These are phyloP conservation scores for Aureobasidium sp. DNA, from an alignment of 2,329 filamentous ascomycete genomes.

Conservation along the genomic window DNA sequence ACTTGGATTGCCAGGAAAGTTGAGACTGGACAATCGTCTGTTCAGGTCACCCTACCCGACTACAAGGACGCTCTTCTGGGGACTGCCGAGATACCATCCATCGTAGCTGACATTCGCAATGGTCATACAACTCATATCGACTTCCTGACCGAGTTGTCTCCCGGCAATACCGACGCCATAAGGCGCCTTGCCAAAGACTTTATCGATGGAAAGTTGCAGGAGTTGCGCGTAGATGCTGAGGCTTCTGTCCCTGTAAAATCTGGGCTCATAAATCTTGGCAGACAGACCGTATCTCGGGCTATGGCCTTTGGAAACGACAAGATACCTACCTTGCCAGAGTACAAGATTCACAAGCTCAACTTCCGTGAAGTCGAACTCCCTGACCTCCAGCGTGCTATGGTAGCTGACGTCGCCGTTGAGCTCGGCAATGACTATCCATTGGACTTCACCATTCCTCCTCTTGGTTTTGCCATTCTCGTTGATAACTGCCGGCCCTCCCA, in stretches of 20 bases:
- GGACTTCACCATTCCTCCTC: slow-evolving; percentile 65
- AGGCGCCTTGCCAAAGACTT: slow-evolving; percentile 80
- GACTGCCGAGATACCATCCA: slow-evolving; percentile 64
- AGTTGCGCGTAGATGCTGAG: slow-evolving; percentile 65
- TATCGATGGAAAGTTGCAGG: slow-evolving; percentile 68
- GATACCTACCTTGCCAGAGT: slow-evolving; percentile 69
- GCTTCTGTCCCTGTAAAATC: slow-evolving; percentile 68
- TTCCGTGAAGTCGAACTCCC: slow-evolving; percentile 62
- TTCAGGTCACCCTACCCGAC: slow-evolving; percentile 74
- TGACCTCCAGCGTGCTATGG: slow-evolving; percentile 57
- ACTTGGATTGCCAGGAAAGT: slow-evolving; percentile 75
- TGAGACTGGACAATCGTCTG: slow-evolving; percentile 63
- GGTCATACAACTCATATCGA: slow-evolving; percentile 71
- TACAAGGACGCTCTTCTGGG: slow-evolving; percentile 73
- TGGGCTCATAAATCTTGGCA: slow-evolving; percentile 71
- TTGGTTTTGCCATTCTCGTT: slow-evolving; percentile 79
- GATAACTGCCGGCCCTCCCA: slow-evolving; percentile 69
- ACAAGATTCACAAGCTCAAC: slow-evolving; percentile 74
- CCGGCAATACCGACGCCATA: slow-evolving; percentile 70
- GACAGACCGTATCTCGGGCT: slow-evolving; percentile 65
- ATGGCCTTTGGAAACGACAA: slow-evolving; percentile 66
- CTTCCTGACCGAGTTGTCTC: slow-evolving; percentile 66
- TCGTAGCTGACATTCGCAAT: slow-evolving; percentile 70
- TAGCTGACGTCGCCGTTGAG: slow-evolving; percentile 67
- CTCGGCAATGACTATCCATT: slow-evolving; percentile 73